Percentiles rank a stretch among this genome's conserved stretches.
phyloP scores from a whole-genome alignment of 306 rosid genomes.

The Albizia julibrissin region DNA sequence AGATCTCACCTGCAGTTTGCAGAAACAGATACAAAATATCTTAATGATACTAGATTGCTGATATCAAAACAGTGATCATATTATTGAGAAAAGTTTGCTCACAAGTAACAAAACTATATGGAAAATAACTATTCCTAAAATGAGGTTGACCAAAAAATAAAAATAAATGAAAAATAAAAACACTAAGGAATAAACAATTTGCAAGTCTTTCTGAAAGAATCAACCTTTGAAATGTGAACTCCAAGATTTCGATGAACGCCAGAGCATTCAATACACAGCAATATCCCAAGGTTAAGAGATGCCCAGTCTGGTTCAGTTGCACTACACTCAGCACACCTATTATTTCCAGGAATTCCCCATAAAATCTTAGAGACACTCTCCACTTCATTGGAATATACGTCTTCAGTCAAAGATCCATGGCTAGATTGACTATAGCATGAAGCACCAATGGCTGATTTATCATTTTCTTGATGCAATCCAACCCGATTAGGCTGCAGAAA shows the following conservation, averaged over 20 bases:
- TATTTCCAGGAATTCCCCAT: constrained; percentile 88
- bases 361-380: constrained; percentile 69
- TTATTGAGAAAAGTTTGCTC: constrained; percentile 9
- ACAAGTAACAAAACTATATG: not conserved
- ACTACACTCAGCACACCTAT: constrained; percentile 87
- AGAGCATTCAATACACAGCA: constrained; percentile 93
- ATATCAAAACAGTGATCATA: constrained; percentile 15
- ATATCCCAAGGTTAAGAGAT: constrained; percentile 91
- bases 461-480: constrained; percentile 35
- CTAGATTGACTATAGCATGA: constrained; percentile 43
- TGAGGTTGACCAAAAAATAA: not conserved
- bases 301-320: constrained; percentile 97
- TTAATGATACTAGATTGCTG: constrained; percentile 12
- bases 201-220: constrained; percentile 31
- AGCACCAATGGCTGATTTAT: constrained; percentile 43
- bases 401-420: constrained; percentile 44
- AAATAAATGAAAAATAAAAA: not conserved
- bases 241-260: constrained; percentile 98
- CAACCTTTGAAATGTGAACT: constrained; percentile 95
- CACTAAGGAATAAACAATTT: constrained; percentile 16
- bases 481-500: constrained; percentile 66
- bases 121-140: constrained; percentile 1
- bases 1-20: constrained; percentile 88
- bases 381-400: constrained; percentile 41
- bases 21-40: constrained; percentile 30